Evolutionary conservation across 1,139 yeast genomes (phyloP), one percentile per base, ranked within the genome.

Genomic region (Geotrichum aggregatum): DNA sequence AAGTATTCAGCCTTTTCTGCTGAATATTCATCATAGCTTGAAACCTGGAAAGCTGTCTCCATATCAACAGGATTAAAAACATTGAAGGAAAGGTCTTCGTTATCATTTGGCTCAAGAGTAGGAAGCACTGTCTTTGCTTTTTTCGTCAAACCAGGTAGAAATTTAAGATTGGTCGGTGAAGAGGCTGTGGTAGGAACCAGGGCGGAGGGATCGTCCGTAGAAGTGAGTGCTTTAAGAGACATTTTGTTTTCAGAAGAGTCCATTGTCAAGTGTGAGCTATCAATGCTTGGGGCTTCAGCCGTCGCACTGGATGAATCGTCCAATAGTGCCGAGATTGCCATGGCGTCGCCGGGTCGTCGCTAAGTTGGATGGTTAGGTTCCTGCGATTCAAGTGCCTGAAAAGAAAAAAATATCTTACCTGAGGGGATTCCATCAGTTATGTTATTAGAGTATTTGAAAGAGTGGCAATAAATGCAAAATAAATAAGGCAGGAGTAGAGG

Each of bases 281-380:
- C 16, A 14, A 10, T 36, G 24, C 26, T 18, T 14, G 43, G 14
- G 5, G 49, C 21, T 28, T 5, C 35, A 33, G 28, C 22, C 11
- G 28, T 8, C 28, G 36, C 11, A 22, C 16, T 35, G 35, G 40
- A 21, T 10, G 47, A 35, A 26, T 39, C 49, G 26, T 52, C 55
- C 50, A 63, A 50, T 18, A 63, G 54, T 7, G 66, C 56, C 16
- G 63, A 59, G 44, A 63, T 63, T 7, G 66, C 60, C 66, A 63
- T 63, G 36, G 66, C 66, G 47, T 58, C 56, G 33, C 56, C 59
- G 18, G 36, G 26, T 24, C 59, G 57, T 33, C 56, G 53, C 59
- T 57, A 36, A 24, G 30, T 24, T 24, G 5, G 8, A 5, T 16
- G 26, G 41, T 38, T 21, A 44, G 45, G 7, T 10, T 26, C 18